Evolutionary conservation across 306 rosid species (phyloP).

Genomic region (Trichosanthes cucumerina): DNA sequence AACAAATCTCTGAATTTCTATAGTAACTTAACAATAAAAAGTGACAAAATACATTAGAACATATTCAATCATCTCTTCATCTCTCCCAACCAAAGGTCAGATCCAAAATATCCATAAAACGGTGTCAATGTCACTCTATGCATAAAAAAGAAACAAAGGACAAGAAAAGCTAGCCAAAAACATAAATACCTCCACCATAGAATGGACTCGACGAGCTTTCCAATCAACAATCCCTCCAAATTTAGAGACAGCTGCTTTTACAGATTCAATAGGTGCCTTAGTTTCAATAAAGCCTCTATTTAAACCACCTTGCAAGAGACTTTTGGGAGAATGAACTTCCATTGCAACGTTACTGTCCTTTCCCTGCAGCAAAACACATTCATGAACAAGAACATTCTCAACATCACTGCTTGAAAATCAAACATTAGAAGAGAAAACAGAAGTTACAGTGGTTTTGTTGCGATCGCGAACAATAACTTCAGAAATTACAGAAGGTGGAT

Average conservation of each 20-base stretch:
- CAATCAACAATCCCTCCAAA: constrained; percentile 98
- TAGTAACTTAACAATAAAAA: neutral
- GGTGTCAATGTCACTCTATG: neutral
- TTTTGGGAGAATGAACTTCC: constrained; percentile 22
- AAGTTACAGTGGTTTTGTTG: constrained; percentile 8
- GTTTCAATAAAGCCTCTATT: constrained; percentile 68
- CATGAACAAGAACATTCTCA: constrained; percentile 11
- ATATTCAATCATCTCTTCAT: neutral
- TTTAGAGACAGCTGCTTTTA: constrained; percentile 91
- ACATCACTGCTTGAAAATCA: constrained; percentile 19
- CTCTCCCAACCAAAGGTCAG: neutral
- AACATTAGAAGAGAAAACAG: constrained; percentile 29
- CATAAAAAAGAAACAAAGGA: neutral
- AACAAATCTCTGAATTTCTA: neutral
- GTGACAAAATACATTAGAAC: neutral
- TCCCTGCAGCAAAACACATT: constrained; percentile 12
- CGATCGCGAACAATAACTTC: neutral
- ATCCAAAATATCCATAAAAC: neutral
- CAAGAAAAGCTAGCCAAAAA: neutral
- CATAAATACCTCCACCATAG: constrained; percentile 71
- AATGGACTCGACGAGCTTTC: constrained; percentile 87
- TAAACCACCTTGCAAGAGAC: constrained; percentile 23
- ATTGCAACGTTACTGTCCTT: constrained; percentile 15
- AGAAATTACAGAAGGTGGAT: neutral
- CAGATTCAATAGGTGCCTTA: constrained; percentile 80